Percentiles rank a stretch among this genome's conserved stretches.
Evolutionary conservation across 768 basidiomycete species (phyloP).

Genomic region (Lentinula sp.): DNA sequence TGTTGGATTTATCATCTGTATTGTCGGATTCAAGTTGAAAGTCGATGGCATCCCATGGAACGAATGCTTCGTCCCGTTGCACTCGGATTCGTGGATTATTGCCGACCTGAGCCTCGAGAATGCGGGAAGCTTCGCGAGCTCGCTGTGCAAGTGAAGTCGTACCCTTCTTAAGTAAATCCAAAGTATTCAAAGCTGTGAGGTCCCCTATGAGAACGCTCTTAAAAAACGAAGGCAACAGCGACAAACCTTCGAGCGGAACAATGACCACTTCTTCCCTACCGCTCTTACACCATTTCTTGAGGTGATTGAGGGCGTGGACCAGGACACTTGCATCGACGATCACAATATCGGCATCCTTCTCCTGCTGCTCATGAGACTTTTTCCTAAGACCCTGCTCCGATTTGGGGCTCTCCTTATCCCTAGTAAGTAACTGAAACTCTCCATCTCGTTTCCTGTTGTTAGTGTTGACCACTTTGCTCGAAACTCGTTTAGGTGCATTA

Average conservation of each 20-base stretch:
- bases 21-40: constrained; percentile 35
- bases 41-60: constrained; percentile 70
- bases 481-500: constrained; percentile 10
- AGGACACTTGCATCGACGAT: constrained; percentile 81
- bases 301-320: constrained; percentile 67
- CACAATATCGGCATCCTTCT: constrained; percentile 68
- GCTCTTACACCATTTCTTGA: constrained; percentile 79
- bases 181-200: constrained; percentile 73
- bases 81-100: constrained; percentile 76
- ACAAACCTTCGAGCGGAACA: constrained; percentile 82
- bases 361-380: constrained; percentile 21
- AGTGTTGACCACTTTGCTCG: constrained; percentile 5
- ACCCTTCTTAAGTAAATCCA: constrained; percentile 92
- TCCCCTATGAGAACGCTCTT: neutral
- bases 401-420: constrained; percentile 10
- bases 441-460: neutral
- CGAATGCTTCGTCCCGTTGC: constrained; percentile 77
- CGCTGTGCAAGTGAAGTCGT: constrained; percentile 70
- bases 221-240: neutral
- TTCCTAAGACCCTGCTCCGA: constrained; percentile 16
- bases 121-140: constrained; percentile 82
- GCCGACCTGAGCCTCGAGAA: constrained; percentile 84
- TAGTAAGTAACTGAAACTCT: constrained; percentile 1
- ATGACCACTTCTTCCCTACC: constrained; percentile 75
- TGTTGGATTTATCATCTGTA: constrained; percentile 15